Conservation (phyloP, 805 yeast genomes). For the Kazachstania africana region DNA sequence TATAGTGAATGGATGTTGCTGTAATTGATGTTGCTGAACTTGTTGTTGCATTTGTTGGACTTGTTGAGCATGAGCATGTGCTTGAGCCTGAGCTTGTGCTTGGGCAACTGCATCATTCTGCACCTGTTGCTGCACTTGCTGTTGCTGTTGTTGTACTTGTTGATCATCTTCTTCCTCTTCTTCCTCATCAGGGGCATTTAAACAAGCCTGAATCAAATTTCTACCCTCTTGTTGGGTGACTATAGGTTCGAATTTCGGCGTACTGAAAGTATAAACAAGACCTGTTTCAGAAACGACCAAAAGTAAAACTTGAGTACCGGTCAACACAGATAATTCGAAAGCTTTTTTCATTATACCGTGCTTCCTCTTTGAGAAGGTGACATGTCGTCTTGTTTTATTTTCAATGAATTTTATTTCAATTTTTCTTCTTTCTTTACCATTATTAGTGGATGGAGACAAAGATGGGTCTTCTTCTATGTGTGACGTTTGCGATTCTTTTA, state of each 20-base stretch:
- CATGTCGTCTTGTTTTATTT: constrained; percentile 95
- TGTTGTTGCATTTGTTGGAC: constrained; percentile 6
- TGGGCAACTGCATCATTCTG: background rate
- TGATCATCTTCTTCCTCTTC: constrained; percentile 34
- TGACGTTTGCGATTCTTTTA: too few species aligned
- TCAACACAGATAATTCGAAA: constrained; percentile 90
- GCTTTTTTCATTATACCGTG: constrained; percentile 99
- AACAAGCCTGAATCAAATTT: constrained; percentile 90
- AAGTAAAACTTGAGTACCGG: constrained; percentile 92
- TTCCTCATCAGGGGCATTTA: constrained; percentile 91
- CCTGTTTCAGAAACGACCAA: constrained; percentile 98
- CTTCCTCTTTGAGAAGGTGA: constrained; percentile 93
- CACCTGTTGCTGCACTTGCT: constrained; percentile 1
- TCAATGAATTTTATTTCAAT: constrained; percentile 95
- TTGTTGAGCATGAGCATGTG: background rate
- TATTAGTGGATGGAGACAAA: constrained; percentile 34
- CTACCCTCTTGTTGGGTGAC: constrained; percentile 97
- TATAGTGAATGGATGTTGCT: constrained; percentile 21
- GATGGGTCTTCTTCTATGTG: background rate
- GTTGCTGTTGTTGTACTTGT: background rate
- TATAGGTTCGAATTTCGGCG: constrained; percentile 97
- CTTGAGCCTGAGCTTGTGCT: background rate
- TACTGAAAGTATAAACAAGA: constrained; percentile 92
- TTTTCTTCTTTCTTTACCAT: constrained; percentile 57
- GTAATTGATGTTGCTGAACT: constrained; percentile 22